Base-by-base conservation (phyloP, 495 filamentous ascomycete genomes). In the Bryoglossum gracile region DNA sequence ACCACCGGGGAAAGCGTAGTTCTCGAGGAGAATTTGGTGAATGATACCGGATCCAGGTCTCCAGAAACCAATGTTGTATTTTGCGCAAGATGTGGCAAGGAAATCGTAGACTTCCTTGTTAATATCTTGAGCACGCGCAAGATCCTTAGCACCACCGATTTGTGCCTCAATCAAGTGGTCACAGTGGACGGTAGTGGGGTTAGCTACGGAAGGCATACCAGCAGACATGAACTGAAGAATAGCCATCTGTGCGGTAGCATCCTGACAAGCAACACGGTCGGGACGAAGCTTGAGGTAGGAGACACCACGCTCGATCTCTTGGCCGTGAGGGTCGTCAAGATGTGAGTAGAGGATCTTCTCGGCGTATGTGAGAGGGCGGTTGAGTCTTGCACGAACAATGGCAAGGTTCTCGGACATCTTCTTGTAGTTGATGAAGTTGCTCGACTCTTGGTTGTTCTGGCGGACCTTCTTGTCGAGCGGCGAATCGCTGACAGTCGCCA, bases 51-150 rank as follows among this genome's bases (percentile, higher is more conserved):
- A 97, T 51, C 92, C 92, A 53, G 92, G 94, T 66, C 77, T 85
- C 92, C 92, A 98, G 83, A 98, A 98, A 74, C 94, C 94, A 65
- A 98, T 97, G 75, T 95, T 90, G 78, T 97, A 98, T 77, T 96
- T 98, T 56, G 89, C 92, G 61, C 92, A 97, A 49, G 94, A 83
- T 43, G 83, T 82, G 46, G 90, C 82, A 65, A 98, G 75, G 80
- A 98, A 98, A 69, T 98, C 87, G 72, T 97, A 98, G 55, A 98
- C 92, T 70, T 98, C 92, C 80, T 97, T 96, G 83, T 98, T 98
- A 72, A 96, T 94, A 46, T 79, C 78, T 61, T 89, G 73, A 56
- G 94, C 94, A 62, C 92, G 80, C 45, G 81, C 86, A 59, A 98
- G 76, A 84, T 98, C 92, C 78, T 96, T 91, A 40, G 77, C 82